phyloP scores from a whole-genome alignment of 2,329 filamentous ascomycete genomes.

The Rutstroemia sp. region DNA sequence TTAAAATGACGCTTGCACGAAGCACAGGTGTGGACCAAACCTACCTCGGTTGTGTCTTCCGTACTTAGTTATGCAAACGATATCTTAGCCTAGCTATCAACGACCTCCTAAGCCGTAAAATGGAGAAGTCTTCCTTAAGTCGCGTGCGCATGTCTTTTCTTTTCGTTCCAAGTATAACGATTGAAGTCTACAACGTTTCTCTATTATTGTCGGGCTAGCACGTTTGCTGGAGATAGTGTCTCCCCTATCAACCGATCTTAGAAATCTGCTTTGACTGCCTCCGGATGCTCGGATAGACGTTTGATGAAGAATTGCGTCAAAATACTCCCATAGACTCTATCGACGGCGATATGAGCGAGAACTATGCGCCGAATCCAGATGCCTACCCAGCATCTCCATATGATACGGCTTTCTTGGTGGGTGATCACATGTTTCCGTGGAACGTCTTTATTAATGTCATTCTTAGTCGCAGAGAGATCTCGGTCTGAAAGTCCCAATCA shows the following conservation, averaged over 20 bases:
- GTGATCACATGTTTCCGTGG: neutral
- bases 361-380: conserved; percentile 32
- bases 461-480: conserved; percentile 52
- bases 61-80: no score
- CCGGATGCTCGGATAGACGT: no score
- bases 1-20: no score
- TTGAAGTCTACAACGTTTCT: no score
- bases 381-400: conserved; percentile 31
- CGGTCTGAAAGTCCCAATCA: conserved; percentile 50
- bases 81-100: no score
- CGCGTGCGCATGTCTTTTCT: neutral
- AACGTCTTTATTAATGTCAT: conserved; percentile 6
- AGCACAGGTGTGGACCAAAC: no score
- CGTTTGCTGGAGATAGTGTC: no score
- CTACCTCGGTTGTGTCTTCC: no score
- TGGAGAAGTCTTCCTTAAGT: neutral
- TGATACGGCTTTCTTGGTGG: conserved; percentile 22
- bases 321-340: neutral
- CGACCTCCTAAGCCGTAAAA: neutral
- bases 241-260: no score
- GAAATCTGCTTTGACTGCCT: no score
- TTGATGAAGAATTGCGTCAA: no score
- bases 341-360: conserved; percentile 32
- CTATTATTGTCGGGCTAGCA: no score
- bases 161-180: neutral